Evolutionary conservation across 768 basidiomycete genomes (phyloP), one percentile per base, ranked within the genome.

Genomic region (Kwoniella mangroviensis): DNA sequence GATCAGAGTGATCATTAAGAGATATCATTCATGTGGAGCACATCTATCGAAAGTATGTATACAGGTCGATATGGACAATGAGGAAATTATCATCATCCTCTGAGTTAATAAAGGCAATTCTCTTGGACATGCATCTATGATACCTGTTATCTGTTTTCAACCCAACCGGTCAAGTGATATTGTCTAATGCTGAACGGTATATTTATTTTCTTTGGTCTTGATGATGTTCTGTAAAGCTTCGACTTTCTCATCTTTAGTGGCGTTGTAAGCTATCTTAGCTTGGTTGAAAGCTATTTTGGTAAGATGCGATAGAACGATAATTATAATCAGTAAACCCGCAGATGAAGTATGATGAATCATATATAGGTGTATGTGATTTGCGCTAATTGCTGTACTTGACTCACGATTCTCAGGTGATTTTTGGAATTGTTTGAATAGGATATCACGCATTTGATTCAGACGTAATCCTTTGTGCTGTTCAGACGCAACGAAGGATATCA

Each of bases 361-460:
- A 55, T 55, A 55, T 5, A 55, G 24, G 49, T 49, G 4, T 43
- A 61, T 42, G 34, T 34, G 34, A 7, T 34, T 34, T 17, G 26
- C 26, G 51, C 62, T 52, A 21, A 40, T 26, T 28, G 45, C 1
- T 10, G 22, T 11, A 40, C 55, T 54, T 28, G 1, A 83, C 91
- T 79, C 84, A 95, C 94, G 94, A 92, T 97, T 97, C 71, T 97
- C 94, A 0, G 94, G 92, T 1, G 92, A 90, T 83, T 97, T 98
- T 83, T 97, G 92, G 89, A 98, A 98, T 82, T 93, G 89, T 84
- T 96, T 97, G 88, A 88, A 90, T 58, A 97, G 84, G 59, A 94
- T 84, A 69, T 98, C 94, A 88, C 93, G 90, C 83, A 96, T 95
- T 83, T 98, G 95, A 77, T 95, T 91, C 76, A 95, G 83, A 68